phyloP scores from a whole-genome alignment of 345 rosid genomes.

The Anastatica hierochuntica region DNA sequence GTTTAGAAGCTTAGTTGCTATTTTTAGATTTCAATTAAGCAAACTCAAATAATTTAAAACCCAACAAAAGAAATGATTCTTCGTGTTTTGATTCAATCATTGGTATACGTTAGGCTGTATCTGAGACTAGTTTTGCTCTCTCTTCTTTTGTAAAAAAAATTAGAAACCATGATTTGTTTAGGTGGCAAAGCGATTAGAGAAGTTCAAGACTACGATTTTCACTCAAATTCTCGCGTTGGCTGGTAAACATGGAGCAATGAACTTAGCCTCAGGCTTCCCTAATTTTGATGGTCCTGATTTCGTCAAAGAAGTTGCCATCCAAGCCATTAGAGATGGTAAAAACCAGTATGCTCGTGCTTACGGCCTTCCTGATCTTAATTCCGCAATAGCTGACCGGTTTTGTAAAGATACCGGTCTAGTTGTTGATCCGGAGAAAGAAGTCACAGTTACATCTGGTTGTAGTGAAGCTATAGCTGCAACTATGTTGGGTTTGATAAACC shows the following conservation, averaged over 20 bases:
- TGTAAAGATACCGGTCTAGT: conserved; percentile 60
- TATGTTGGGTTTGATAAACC: conserved; percentile 74
- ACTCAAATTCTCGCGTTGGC: conserved; percentile 88
- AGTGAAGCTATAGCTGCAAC: conserved; percentile 94
- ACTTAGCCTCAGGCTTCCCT: conserved; percentile 93
- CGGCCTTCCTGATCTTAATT: conserved; percentile 65
- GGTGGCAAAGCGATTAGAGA: conserved; percentile 89
- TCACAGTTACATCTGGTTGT: conserved; percentile 91
- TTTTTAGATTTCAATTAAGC: too few relatives aligned
- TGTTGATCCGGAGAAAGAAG: conserved; percentile 81
- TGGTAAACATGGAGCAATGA: conserved; percentile 76
- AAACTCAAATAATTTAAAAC: too few relatives aligned
- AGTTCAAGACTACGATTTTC: conserved; percentile 90
- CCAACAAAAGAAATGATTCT: too few relatives aligned
- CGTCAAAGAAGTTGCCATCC: conserved; percentile 87
- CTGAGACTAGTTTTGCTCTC: too few relatives aligned
- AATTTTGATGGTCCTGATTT: conserved; percentile 96
- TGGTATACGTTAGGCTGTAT: too few relatives aligned
- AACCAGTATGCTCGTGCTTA: conserved; percentile 92
- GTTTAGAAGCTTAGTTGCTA: too few relatives aligned
- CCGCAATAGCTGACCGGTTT: conserved; percentile 62
- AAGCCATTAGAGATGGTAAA: conserved; percentile 80
- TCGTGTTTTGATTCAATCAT: too few relatives aligned
- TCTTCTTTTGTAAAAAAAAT: too few relatives aligned
- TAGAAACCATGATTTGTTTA: conserved; percentile 16